Evolutionary conservation across 768 basidiomycete genomes (phyloP), one percentile per base, ranked within the genome.

Genomic region (Macrolepiota fuliginosa): DNA sequence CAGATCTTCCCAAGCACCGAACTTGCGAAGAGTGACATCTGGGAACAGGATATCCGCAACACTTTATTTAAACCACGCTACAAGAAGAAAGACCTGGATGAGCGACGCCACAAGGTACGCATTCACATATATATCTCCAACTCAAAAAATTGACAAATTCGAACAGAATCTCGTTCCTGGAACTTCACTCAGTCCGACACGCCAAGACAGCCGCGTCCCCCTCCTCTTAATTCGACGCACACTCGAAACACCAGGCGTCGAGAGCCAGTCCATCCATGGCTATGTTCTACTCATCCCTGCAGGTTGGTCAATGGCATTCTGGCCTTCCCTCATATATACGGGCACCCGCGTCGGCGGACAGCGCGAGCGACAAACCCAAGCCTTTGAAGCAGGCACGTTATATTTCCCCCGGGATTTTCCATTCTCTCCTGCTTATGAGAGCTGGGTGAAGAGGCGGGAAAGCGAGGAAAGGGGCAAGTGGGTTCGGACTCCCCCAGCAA

Each of bases 301-400:
- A 1, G 94, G 93, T 12, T 98, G 95, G 94, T 83, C 84, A 0
- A 96, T 94, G 89, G 81, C 95, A 1, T 94, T 98, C 75, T 86
- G 92, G 64, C 81, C 81, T 42, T 96, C 95, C 2, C 82, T 99
- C 54, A 81, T 82, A 2, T 87, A 86, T 71, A 94, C 95, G 0
- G 90, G 91, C 22, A 92, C 91, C 1, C 88, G 94, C 6, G 81
- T 96, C 17, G 91, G 83, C 4, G 96, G 96, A 1, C 89, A 95
- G 68, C 85, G 88, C 29, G 94, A 98, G 69, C 84, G 89, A 36
- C 82, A 83, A 65, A 88, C 87, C 4, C 94, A 96, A 66, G 79
- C 84, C 40, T 93, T 91, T 67, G 96, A 98, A 74, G 86, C 91
- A 3, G 91, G 91, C 5, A 74, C 76, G 0, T 69, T 83, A 2